These are phyloP conservation scores for Cenchrus purpureus DNA, from an alignment of 176 grass and related monocot species.

Conservation along the genomic window DNA sequence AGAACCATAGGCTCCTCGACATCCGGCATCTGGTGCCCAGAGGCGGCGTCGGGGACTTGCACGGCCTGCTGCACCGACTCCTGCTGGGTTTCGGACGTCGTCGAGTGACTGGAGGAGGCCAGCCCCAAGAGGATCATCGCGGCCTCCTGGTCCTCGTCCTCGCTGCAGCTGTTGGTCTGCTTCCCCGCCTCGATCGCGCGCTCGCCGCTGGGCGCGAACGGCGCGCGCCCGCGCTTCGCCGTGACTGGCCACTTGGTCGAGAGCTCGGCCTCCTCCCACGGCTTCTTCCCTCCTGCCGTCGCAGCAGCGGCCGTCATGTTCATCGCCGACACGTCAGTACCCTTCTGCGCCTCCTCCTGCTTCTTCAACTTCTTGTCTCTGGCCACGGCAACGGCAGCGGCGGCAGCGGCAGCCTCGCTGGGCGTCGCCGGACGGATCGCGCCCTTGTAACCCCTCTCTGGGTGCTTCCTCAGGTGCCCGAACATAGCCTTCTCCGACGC, in stretches of 20 bases:
- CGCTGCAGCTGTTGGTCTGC: not conserved
- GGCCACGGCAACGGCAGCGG: not conserved
- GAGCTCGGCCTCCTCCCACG: not conserved
- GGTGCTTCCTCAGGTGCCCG: conserved; percentile 59
- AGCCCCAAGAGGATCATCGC: conserved; percentile 44
- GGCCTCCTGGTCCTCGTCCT: conserved; percentile 26
- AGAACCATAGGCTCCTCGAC: conserved; percentile 8
- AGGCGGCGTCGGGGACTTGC: not conserved
- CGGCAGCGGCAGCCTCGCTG: too few relatives aligned
- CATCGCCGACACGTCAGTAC: not conserved
- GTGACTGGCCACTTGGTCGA: conserved; percentile 13
- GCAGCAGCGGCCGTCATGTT: not conserved
- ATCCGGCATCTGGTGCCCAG: not conserved
- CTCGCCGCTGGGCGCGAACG: not conserved
- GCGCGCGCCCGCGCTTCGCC: conserved; percentile 33
- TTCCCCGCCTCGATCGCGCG: not conserved
- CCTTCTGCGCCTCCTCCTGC: not conserved
- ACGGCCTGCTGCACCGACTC: not conserved
- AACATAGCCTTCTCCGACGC: conserved; percentile 50
- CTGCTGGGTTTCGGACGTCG: not conserved
- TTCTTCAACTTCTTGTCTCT: conserved; percentile 25
- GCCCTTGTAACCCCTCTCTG: conserved; percentile 40
- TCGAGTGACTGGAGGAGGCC: not conserved
- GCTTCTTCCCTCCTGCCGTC: not conserved
- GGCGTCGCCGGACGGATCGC: conserved; percentile 17